Evolutionary conservation across 176 grass and related monocot genomes (phyloP), one percentile per base, ranked within the genome.

Genomic region (Triticum monococcum): DNA sequence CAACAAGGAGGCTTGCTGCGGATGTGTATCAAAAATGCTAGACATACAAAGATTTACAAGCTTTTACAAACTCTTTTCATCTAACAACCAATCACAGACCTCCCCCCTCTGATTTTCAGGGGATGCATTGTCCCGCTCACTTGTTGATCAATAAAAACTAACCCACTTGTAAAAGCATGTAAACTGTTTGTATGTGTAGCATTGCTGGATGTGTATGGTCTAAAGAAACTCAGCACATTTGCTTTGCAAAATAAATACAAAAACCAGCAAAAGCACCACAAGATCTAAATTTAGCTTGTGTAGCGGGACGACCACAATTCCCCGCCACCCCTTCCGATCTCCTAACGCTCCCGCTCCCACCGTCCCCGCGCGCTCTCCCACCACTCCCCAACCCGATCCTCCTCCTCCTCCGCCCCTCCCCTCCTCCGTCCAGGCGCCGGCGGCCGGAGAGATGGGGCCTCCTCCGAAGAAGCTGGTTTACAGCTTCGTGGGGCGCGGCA

Each of bases 401-500:
- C 56, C 66, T 32, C 24, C 65, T 32, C 24, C 50, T 32, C 40
- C 22, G 12, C 52, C 10, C 64, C 38, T 73, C 60, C 20, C 33
- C 64, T 71, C 26, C 14, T 52, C 52, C 24, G 73, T 67, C 65
- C 46, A 57, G 31, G 79, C 54, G 40, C 12, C 74, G 67, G 84
- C 64, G 76, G 38, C 64, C 67, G 69, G 83, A 32, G 68, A n/a
- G 43, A 96, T 93, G 94, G 91, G 78, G 83, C 86, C 60, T 62
- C 91, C 92, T 25, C 77, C 76, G 41, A 77, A 61, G 25, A 83
- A 23, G 77, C 36, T 96, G 87, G 92, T 86, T 63, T 96, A 93
- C 35, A 90, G 87, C 88, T 94, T 92, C 20, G 91, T 96, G 69
- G 94, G 89, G 14, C 89, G 89, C 9, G 91, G 91, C 24, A 26